These are phyloP conservation scores for Monilinia polystroma DNA, from an alignment of 2,329 filamentous ascomycete species.

Conservation along the genomic window DNA sequence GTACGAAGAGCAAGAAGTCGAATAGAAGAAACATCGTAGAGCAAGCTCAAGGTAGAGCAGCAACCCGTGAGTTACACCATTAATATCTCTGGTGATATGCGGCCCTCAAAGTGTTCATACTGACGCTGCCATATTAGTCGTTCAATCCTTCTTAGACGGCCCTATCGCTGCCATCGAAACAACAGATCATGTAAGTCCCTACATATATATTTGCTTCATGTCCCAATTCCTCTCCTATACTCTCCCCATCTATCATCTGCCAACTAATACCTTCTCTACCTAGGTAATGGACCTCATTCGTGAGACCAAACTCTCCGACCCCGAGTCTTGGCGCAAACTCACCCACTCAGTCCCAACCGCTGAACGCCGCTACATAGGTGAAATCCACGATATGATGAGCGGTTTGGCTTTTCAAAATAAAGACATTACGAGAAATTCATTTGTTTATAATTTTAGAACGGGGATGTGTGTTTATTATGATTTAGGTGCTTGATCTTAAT, in stretches of 20 bases:
- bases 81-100: not conserved
- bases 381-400: slow-evolving; percentile 74
- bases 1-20: slow-evolving; percentile 85
- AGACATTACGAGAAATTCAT: slow-evolving; percentile 67
- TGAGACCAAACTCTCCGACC: slow-evolving; percentile 71
- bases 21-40: slow-evolving; percentile 86
- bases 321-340: slow-evolving; percentile 78
- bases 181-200: slow-evolving; percentile 63
- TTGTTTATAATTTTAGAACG: slow-evolving; percentile 89
- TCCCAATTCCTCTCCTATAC: not conserved
- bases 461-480: slow-evolving; percentile 85
- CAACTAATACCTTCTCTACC: not conserved
- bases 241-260: not conserved
- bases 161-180: slow-evolving; percentile 88
- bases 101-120: not conserved
- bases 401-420: slow-evolving; percentile 60
- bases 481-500: slow-evolving; percentile 47
- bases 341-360: slow-evolving; percentile 75
- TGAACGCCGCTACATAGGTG: slow-evolving; percentile 78
- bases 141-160: slow-evolving; percentile 70
- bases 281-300: slow-evolving; percentile 65
- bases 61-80: slow-evolving; percentile 44
- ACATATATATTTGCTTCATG: not conserved
- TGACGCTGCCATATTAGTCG: slow-evolving; percentile 43
- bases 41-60: slow-evolving; percentile 61